Percentiles rank a stretch among this genome's conserved stretches.
These are phyloP conservation scores for Juncus effusus DNA, from an alignment of 176 grass and related monocot species.

Conservation along the genomic window DNA sequence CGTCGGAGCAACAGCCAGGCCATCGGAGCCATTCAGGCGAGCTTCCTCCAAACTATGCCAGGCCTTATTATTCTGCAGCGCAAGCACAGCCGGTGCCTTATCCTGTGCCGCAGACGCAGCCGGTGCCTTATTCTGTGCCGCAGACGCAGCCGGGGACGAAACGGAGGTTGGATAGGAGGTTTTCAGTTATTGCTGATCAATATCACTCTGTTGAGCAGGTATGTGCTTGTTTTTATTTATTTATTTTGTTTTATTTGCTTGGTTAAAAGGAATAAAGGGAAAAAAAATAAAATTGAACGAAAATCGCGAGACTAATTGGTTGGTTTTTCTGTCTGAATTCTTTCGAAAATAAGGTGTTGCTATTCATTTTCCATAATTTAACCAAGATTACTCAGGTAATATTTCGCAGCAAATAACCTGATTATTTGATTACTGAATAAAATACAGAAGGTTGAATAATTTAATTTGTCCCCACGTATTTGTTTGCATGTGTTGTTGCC, in stretches of 20 bases:
- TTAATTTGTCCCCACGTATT: no score
- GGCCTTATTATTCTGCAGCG: neutral
- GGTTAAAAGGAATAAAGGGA: no score
- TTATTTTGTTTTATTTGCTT: neutral
- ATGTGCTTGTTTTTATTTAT: neutral
- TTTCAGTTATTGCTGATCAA: constrained; percentile 20
- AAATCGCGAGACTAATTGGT: no score
- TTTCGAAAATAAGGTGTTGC: no score
- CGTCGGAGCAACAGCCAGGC: no score
- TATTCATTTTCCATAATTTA: neutral
- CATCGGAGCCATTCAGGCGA: neutral
- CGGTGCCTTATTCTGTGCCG: neutral
- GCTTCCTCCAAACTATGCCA: neutral
- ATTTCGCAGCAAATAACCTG: no score
- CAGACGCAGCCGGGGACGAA: neutral
- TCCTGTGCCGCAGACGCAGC: neutral
- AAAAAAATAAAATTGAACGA: no score
- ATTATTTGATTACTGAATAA: no score
- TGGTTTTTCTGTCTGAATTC: no score
- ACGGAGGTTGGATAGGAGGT: constrained; percentile 8
- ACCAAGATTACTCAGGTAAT: no score
- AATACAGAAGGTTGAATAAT: no score
- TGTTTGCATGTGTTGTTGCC: no score
- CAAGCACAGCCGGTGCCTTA: neutral
- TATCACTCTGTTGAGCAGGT: constrained; percentile 19